These are phyloP conservation scores for Fusarium brevicatenulatum DNA, from an alignment of 2,329 filamentous ascomycete species.

Conservation along the genomic window DNA sequence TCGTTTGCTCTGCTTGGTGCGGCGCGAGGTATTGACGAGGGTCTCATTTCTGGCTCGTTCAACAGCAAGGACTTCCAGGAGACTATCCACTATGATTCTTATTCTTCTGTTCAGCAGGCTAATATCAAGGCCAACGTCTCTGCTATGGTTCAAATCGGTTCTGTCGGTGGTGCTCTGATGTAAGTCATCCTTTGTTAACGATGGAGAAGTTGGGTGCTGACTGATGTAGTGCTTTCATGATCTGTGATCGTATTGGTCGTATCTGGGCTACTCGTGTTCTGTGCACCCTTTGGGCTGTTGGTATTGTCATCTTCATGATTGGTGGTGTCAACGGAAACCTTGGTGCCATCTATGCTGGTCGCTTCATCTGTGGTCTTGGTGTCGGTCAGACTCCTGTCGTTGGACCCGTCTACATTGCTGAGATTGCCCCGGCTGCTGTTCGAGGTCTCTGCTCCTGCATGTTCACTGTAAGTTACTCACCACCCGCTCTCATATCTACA, in stretches of 20 bases:
- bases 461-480: slow-evolving; percentile 47
- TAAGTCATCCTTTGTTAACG: slow-evolving; percentile 36
- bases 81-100: slow-evolving; percentile 66
- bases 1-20: slow-evolving; percentile 81
- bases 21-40: slow-evolving; percentile 82
- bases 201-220: not conserved
- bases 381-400: slow-evolving; percentile 75
- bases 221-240: slow-evolving; percentile 62
- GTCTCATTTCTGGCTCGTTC: slow-evolving; percentile 78
- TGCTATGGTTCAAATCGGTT: slow-evolving; percentile 84
- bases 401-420: slow-evolving; percentile 77
- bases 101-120: slow-evolving; percentile 64
- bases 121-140: slow-evolving; percentile 81
- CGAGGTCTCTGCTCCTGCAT: slow-evolving; percentile 76
- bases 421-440: slow-evolving; percentile 74
- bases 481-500: rapidly evolving
- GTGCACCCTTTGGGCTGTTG: slow-evolving; percentile 66
- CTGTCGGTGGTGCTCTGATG: slow-evolving; percentile 74
- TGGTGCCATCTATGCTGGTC: slow-evolving; percentile 69
- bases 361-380: slow-evolving; percentile 73
- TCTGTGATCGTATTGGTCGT: slow-evolving; percentile 70
- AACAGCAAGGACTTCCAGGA: slow-evolving; percentile 71
- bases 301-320: slow-evolving; percentile 68
- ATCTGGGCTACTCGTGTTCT: slow-evolving; percentile 70
- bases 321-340: slow-evolving; percentile 61